Evolutionary conservation across 2,329 filamentous ascomycete species (phyloP).

Genomic region (Trichophyton simii): DNA sequence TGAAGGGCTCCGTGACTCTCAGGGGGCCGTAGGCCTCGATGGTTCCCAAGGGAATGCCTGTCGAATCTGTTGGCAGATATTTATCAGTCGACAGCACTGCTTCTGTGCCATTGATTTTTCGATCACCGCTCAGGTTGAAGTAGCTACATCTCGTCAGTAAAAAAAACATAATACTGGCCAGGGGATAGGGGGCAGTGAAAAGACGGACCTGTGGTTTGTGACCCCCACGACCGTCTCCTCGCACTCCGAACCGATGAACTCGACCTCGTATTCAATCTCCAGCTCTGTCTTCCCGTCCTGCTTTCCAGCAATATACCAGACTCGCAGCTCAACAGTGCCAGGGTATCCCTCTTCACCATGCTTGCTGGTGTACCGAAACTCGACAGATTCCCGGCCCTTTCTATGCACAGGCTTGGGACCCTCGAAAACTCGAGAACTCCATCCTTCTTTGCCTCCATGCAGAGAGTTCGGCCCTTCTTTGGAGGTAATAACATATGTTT

Average conservation of each 20-base stretch:
- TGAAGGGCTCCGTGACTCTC: constrained; percentile 55
- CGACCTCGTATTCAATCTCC: constrained; percentile 79
- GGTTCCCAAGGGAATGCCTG: constrained; percentile 59
- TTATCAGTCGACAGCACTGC: constrained; percentile 46
- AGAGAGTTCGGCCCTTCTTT: constrained; percentile 70
- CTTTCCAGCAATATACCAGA: constrained; percentile 66
- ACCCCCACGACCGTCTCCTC: constrained; percentile 88
- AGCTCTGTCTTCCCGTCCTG: constrained; percentile 59
- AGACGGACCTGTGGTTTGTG: constrained; percentile 76
- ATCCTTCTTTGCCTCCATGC: constrained; percentile 61
- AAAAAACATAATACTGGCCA: too few species aligned
- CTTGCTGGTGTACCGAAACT: constrained; percentile 53
- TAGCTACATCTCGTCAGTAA: constrained; percentile 35
- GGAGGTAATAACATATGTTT: constrained; percentile 54
- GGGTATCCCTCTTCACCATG: constrained; percentile 87
- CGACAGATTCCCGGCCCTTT: constrained; percentile 52
- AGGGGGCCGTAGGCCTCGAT: constrained; percentile 54
- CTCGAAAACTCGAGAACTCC: constrained; percentile 67
- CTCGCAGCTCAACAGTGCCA: constrained; percentile 63
- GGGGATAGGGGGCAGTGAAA: not conserved
- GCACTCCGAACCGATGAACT: constrained; percentile 59
- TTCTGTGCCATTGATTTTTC: constrained; percentile 51
- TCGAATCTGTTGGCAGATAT: constrained; percentile 62
- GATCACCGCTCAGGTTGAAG: constrained; percentile 51
- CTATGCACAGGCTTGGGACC: constrained; percentile 50